Percentiles rank a stretch among this genome's conserved stretches.
These are phyloP conservation scores for Sphagnum tenellum DNA, from an alignment of 225 moss, liverwort and hornwort genomes.

Conservation along the genomic window DNA sequence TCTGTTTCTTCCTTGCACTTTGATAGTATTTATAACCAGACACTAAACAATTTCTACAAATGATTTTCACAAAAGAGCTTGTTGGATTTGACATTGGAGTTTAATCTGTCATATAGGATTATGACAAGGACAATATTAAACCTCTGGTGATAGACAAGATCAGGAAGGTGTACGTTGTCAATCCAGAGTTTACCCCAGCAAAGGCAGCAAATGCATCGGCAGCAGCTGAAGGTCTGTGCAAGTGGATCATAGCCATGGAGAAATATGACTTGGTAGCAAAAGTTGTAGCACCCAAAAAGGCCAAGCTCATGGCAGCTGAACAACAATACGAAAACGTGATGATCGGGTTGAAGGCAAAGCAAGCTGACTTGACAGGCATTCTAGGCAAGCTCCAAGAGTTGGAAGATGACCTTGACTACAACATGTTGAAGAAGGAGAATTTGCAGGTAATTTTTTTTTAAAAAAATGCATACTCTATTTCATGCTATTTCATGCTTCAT, in stretches of 20 bases:
- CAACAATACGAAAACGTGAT: slow-evolving; percentile 51
- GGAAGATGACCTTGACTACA: slow-evolving; percentile 72
- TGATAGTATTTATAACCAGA: too few species aligned
- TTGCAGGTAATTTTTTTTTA: slow-evolving; percentile 42
- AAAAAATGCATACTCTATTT: neutral
- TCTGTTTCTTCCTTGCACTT: too few species aligned
- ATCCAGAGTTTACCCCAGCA: slow-evolving; percentile 72
- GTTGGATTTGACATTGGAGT: too few species aligned
- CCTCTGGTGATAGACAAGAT: slow-evolving; percentile 65
- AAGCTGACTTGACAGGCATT: slow-evolving; percentile 62
- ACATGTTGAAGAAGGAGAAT: slow-evolving; percentile 84
- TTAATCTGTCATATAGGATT: slow-evolving; percentile 28
- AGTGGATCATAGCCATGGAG: slow-evolving; percentile 94
- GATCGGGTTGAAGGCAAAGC: slow-evolving; percentile 59
- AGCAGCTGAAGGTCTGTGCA: slow-evolving; percentile 87
- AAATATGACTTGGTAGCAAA: slow-evolving; percentile 82
- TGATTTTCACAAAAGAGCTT: too few species aligned
- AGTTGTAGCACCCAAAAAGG: slow-evolving; percentile 71
- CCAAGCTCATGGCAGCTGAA: slow-evolving; percentile 59
- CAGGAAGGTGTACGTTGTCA: slow-evolving; percentile 52
- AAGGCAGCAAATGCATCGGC: slow-evolving; percentile 91
- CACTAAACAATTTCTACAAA: too few species aligned
- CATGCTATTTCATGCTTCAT: neutral
- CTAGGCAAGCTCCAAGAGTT: slow-evolving; percentile 59
- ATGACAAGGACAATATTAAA: slow-evolving; percentile 87